Evolutionary conservation across 192 early-diverging fungal species (phyloP).

Genomic region (Backusella liffmaniae): DNA sequence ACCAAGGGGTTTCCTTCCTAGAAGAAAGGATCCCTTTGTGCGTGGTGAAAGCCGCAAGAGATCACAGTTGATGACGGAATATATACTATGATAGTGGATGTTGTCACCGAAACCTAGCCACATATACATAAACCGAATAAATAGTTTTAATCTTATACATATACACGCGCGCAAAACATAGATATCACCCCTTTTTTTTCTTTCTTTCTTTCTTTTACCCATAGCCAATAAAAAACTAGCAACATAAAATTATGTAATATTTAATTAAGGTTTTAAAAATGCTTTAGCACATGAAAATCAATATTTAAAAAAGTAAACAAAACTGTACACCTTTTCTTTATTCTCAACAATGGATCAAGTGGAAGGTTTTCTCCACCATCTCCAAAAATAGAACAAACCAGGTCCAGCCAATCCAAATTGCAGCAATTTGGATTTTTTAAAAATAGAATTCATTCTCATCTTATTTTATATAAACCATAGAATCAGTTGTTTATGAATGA

Average conservation of each 20-base stretch:
- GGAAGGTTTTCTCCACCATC: background rate
- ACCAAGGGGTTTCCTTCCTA: conserved; percentile 43
- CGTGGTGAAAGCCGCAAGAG: background rate
- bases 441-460: background rate
- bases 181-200: background rate
- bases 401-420: background rate
- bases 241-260: background rate
- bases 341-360: background rate
- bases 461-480: too few relatives aligned
- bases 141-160: background rate
- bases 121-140: background rate
- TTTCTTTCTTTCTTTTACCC: too few relatives aligned
- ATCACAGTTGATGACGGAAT: background rate
- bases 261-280: background rate
- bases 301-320: background rate
- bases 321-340: background rate
- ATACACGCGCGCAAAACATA: background rate
- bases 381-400: background rate
- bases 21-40: conserved; percentile 43
- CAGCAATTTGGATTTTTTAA: background rate
- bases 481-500: too few relatives aligned
- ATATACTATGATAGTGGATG: background rate
- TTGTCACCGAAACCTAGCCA: background rate
- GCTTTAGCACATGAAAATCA: background rate
- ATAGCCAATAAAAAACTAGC: background rate